A percentile compares a stretch with the other conserved stretches of the same genome.
phyloP scores from a whole-genome alignment of 176 grass and related monocot species.

The Musa schizocarpa region DNA sequence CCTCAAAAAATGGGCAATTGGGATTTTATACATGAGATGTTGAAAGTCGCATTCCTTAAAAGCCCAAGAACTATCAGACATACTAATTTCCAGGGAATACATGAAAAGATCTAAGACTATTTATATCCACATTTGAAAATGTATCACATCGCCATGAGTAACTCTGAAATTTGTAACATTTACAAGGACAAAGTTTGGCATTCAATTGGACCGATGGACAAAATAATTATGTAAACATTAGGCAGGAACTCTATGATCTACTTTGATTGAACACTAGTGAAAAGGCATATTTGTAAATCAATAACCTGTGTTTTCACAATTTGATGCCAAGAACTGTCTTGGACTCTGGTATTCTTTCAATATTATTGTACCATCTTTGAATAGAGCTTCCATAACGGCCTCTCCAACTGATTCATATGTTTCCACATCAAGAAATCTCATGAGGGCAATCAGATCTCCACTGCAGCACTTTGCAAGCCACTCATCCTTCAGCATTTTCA shows the following conservation, averaged over 20 bases:
- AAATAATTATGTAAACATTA: not conserved
- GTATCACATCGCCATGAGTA: not conserved
- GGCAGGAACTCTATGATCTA: not conserved
- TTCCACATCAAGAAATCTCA: slow-evolving; percentile 88
- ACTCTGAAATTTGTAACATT: not conserved
- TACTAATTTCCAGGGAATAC: too few relatives aligned
- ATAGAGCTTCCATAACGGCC: slow-evolving; percentile 58
- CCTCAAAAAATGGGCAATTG: not conserved
- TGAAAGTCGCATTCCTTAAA: too few relatives aligned
- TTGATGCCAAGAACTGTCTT: slow-evolving; percentile 40
- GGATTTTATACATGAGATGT: too few relatives aligned
- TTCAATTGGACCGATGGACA: not conserved
- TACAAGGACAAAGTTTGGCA: too few relatives aligned
- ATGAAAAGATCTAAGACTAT: too few relatives aligned
- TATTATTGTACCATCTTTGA: slow-evolving; percentile 57
- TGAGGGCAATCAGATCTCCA: slow-evolving; percentile 48
- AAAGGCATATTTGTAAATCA: not conserved
- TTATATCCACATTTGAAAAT: too few relatives aligned
- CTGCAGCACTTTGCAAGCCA: slow-evolving; percentile 77
- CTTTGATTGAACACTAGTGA: not conserved
- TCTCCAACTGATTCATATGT: slow-evolving; percentile 87
- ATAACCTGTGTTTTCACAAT: slow-evolving; percentile 11
- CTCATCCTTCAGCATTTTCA: slow-evolving; percentile 93
- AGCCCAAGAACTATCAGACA: too few relatives aligned
- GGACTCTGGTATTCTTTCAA: slow-evolving; percentile 63